A percentile compares a stretch with the other conserved stretches of the same genome.
phyloP scores from a whole-genome alignment of 2,329 filamentous ascomycete species.

The Immersiporthe knoxdaviesiana region DNA sequence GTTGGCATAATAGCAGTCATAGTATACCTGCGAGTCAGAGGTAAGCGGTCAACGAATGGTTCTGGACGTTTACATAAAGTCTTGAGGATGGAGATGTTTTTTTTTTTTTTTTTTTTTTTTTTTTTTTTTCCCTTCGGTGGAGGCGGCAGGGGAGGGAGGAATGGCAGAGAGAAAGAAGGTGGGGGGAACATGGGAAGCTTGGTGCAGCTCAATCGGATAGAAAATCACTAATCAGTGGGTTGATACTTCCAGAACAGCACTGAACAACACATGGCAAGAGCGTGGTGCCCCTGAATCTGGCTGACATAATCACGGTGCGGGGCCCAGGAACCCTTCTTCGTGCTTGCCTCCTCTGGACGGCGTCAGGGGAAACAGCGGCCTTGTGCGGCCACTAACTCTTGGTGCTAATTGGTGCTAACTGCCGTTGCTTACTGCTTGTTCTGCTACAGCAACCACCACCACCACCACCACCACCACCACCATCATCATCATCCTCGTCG shows the following conservation, averaged over 20 bases:
- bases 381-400: background rate
- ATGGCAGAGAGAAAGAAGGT: background rate
- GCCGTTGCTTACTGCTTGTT: background rate
- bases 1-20: background rate
- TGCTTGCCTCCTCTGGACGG: background rate
- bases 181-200: background rate
- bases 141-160: too few species aligned
- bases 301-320: background rate
- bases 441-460: too few species aligned
- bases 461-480: background rate
- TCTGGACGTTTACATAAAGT: background rate
- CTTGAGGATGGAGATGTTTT: background rate
- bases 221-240: background rate
- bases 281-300: background rate
- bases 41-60: background rate
- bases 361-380: background rate
- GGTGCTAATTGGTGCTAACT: background rate
- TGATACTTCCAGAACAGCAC: background rate
- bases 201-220: too few species aligned
- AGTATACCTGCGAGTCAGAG: background rate
- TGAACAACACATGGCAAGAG: background rate
- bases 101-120: background rate
- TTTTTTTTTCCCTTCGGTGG: too few species aligned
- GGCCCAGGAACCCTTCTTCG: background rate
- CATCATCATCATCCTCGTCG: background rate